phyloP scores from a whole-genome alignment of 768 basidiomycete genomes.

The Mrakia blollopis region DNA sequence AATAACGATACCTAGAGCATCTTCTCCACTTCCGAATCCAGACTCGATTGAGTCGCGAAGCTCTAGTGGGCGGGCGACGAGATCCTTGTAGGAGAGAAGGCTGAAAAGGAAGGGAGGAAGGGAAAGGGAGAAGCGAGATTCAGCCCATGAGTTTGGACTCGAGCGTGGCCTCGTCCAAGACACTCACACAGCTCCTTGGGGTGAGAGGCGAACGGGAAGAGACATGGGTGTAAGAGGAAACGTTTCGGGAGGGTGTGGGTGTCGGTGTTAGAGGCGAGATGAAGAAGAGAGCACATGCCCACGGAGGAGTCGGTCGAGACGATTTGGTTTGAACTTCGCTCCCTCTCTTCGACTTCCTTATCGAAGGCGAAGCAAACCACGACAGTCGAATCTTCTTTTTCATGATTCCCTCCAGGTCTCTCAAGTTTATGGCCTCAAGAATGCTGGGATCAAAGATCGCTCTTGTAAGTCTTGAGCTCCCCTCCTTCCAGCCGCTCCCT shows the following conservation, averaged over 20 bases:
- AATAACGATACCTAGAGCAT: constrained; percentile 73
- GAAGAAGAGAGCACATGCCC: background rate
- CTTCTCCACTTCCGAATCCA: constrained; percentile 74
- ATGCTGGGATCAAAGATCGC: background rate
- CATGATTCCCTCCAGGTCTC: background rate
- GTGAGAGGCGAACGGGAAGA: constrained; percentile 2
- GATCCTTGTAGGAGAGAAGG: constrained; percentile 58
- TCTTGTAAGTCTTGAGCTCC: background rate
- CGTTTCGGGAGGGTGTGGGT: too few relatives aligned
- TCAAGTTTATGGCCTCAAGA: background rate
- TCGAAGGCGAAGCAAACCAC: background rate
- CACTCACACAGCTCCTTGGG: constrained; percentile 23
- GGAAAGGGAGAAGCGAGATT: background rate
- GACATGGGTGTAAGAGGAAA: background rate
- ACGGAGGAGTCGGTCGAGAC: background rate
- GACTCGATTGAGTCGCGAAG: constrained; percentile 56
- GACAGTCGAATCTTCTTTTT: background rate
- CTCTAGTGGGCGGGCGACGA: constrained; percentile 54
- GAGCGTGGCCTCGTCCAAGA: too few relatives aligned
- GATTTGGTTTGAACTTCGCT: background rate
- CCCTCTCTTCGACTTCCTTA: background rate
- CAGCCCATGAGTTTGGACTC: background rate
- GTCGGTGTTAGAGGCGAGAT: background rate
- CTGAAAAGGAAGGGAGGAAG: constrained; percentile 3
- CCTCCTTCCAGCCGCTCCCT: background rate